Evolutionary conservation across 1,139 yeast genomes (phyloP).

Genomic region (Ogataea hybrid): DNA sequence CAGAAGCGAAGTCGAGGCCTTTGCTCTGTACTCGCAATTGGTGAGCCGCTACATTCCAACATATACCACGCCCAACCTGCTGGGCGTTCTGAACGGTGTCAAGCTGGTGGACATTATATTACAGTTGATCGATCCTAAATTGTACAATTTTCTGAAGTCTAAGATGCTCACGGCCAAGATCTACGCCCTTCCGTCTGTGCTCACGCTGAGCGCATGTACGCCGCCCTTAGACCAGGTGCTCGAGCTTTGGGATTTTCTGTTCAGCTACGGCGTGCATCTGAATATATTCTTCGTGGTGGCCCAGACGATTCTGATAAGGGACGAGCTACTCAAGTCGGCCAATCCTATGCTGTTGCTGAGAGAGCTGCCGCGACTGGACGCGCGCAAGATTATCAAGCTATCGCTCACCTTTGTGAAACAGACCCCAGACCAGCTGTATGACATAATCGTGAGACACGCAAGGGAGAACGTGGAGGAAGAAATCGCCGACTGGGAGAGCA

Average conservation of each 20-base stretch:
- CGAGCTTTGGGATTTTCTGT: slow-evolving; percentile 83
- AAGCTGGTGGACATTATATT: slow-evolving; percentile 67
- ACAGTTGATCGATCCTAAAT: slow-evolving; percentile 68
- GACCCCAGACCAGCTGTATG: no score
- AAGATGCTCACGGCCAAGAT: slow-evolving; percentile 77
- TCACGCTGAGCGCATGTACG: slow-evolving; percentile 87
- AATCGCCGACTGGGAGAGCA: no score
- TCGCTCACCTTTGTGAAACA: no score
- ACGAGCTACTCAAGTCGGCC: no score
- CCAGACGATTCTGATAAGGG: no score
- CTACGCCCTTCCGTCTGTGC: slow-evolving; percentile 84
- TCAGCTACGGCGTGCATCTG: slow-evolving; percentile 91
- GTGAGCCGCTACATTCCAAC: slow-evolving; percentile 67
- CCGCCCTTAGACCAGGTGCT: slow-evolving; percentile 79
- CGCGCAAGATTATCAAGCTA: no score
- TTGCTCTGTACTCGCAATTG: slow-evolving; percentile 61
- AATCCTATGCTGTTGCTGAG: no score
- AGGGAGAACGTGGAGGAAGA: no score
- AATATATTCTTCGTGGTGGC: no score
- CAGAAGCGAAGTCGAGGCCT: slow-evolving; percentile 86
- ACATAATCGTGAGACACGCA: no score
- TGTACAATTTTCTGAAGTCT: slow-evolving; percentile 58
- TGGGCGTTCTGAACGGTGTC: slow-evolving; percentile 82
- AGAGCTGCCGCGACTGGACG: no score
- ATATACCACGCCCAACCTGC: slow-evolving; percentile 73